Evolutionary conservation across 129 eudicot species (phyloP).

Genomic region (Flaveria robusta): DNA sequence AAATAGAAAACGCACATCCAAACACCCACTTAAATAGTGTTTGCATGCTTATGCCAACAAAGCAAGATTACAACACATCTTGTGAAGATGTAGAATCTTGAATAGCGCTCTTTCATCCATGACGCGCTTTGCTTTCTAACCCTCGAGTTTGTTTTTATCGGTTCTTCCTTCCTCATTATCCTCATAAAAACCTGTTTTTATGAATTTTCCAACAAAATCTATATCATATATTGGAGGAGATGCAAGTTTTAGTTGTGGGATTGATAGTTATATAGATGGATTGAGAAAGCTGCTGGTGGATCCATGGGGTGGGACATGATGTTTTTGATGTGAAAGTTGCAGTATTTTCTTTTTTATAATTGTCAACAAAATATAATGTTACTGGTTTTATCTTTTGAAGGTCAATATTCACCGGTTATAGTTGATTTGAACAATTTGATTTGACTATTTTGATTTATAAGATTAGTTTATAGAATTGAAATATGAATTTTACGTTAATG

Average conservation of each 20-base stretch:
- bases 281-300: slow-evolving; percentile 26
- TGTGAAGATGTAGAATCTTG: slow-evolving; percentile 40
- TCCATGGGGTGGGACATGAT: slow-evolving; percentile 11
- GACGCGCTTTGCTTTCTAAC: slow-evolving; percentile 22
- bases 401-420: neutral
- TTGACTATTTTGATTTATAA: neutral
- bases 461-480: neutral
- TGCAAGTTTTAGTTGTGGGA: neutral
- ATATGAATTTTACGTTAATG: no score
- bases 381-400: neutral
- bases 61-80: slow-evolving; percentile 40
- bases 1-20: neutral
- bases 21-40: neutral
- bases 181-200: neutral
- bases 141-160: neutral
- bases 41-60: slow-evolving; percentile 39
- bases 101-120: slow-evolving; percentile 31
- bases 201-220: neutral
- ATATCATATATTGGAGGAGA: neutral
- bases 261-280: slow-evolving; percentile 29
- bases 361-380: slow-evolving; percentile 2
- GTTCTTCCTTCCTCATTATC: slow-evolving; percentile 8
- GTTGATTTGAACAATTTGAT: neutral
- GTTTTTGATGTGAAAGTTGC: slow-evolving; percentile 5
- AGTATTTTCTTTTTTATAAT: neutral